Base-by-base conservation (phyloP, 78 protist genomes). In the Mastigamoeba balamuthi region DNA sequence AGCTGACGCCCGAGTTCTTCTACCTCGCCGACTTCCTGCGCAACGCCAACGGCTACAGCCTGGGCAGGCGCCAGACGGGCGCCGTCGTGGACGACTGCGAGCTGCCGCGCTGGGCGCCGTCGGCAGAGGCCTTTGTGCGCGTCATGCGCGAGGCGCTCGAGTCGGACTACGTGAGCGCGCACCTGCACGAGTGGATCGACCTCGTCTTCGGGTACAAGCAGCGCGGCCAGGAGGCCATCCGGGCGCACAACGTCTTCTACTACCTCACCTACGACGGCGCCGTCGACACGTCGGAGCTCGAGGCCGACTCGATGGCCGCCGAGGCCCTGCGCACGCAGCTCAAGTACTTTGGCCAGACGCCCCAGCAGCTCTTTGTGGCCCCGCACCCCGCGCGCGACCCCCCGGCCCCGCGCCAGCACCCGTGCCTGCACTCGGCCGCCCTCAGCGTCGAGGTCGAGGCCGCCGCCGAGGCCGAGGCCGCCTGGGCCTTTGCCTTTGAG, bases 311-410 rank as follows among this genome's bases (percentile, higher is more conserved):
- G 76, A 3, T 63, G 89, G 6, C 74, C 28, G 58, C 75, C 75
- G n/a, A 36, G n/a, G 40, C 40, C 41, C 65, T 75, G 0, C 74
- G 70, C 63, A 66, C 74, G 1, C 80, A 80, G 65, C 83, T 85
- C 38, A 78, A 82, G 40, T 77, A 73, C 28, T 98, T 96, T 33
- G 99, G 99, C 38, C 99, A 96, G 69, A 91, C 95, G 8, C 99
- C 99, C 6, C 7, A 44, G 0, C 99, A 95, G 52, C 79, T 97
- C 27, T 94, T 94, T 84, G 29, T 6, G 30, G 38, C 6, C 35
- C 72, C 87, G 5, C 93, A 89, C 63, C 89, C 89, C 1, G 40
- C 72, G 8, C 40, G 86, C 28, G 86, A 82, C n/a, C n/a, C n/a
- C n/a, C n/a, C n/a, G n/a, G n/a, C n/a, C n/a, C n/a, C n/a, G n/a